These are phyloP conservation scores for Neurospora discreta DNA, from an alignment of 495 filamentous ascomycete genomes.

Conservation along the genomic window DNA sequence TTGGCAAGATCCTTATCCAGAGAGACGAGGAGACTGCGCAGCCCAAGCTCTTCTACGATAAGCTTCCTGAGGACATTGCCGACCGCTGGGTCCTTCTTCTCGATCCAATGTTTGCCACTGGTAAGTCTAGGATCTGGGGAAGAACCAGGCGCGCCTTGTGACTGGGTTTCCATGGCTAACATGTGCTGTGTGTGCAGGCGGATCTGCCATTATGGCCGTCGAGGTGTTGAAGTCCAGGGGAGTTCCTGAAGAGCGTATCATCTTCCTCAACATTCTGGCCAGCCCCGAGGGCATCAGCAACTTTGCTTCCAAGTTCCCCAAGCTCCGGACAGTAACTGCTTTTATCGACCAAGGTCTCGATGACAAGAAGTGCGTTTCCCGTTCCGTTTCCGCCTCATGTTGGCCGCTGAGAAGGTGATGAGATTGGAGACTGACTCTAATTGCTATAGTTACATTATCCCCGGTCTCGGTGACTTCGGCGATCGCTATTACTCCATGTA, in stretches of 20 bases:
- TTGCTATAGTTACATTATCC: constrained; percentile 75
- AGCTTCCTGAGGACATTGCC: constrained; percentile 86
- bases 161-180: constrained; percentile 3
- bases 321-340: constrained; percentile 84
- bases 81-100: constrained; percentile 89
- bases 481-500: constrained; percentile 93
- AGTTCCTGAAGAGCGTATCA: constrained; percentile 87
- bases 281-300: constrained; percentile 84
- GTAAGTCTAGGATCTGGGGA: constrained; percentile 34
- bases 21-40: constrained; percentile 87
- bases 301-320: constrained; percentile 88
- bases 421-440: constrained; percentile 1
- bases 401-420: constrained; percentile 10
- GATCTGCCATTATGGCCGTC: constrained; percentile 92
- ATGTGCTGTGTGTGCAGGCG: constrained; percentile 41
- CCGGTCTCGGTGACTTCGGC: constrained; percentile 92
- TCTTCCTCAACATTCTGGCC: constrained; percentile 93
- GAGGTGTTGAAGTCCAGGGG: constrained; percentile 80
- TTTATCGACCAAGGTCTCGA: constrained; percentile 90
- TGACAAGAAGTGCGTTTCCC: constrained; percentile 75
- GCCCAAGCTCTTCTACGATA: constrained; percentile 93
- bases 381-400: background rate
- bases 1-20: constrained; percentile 97
- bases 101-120: constrained; percentile 98
- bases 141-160: background rate